These are phyloP conservation scores for Lentinula edodes DNA, from an alignment of 768 basidiomycete genomes.

Conservation along the genomic window DNA sequence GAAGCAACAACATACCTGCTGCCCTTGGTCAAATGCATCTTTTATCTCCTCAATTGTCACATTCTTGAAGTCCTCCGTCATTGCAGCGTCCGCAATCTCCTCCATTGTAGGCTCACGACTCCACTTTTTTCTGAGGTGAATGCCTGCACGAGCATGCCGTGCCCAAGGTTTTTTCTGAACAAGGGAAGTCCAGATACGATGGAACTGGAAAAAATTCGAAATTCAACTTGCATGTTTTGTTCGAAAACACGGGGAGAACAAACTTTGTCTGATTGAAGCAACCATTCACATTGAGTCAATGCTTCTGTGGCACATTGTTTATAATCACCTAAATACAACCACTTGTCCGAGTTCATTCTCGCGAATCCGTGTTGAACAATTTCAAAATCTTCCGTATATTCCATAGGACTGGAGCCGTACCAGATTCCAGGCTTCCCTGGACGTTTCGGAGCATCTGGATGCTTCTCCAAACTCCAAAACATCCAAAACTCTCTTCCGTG, in stretches of 20 bases:
- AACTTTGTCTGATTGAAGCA: background rate
- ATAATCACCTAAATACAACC: conserved; percentile 29
- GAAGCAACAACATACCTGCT: background rate
- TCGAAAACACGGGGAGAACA: background rate
- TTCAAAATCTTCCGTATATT: background rate
- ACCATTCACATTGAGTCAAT: conserved; percentile 23
- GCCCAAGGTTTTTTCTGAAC: background rate
- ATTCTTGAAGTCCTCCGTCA: background rate
- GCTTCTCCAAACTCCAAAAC: background rate
- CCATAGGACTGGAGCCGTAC: background rate
- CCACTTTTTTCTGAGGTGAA: background rate
- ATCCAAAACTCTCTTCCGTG: background rate
- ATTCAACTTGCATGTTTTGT: too few relatives aligned
- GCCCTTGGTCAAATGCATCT: background rate
- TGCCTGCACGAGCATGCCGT: background rate
- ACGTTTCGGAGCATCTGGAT: background rate
- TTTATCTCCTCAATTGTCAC: background rate
- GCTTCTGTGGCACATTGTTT: conserved; percentile 2
- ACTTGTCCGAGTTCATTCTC: background rate
- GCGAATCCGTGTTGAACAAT: background rate
- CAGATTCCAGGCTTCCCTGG: background rate
- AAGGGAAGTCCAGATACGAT: background rate
- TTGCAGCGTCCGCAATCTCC: background rate
- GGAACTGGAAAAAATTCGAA: background rate
- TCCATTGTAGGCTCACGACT: background rate